Conservation (phyloP, 441 rosid genomes). For the Sinapis alba region DNA sequence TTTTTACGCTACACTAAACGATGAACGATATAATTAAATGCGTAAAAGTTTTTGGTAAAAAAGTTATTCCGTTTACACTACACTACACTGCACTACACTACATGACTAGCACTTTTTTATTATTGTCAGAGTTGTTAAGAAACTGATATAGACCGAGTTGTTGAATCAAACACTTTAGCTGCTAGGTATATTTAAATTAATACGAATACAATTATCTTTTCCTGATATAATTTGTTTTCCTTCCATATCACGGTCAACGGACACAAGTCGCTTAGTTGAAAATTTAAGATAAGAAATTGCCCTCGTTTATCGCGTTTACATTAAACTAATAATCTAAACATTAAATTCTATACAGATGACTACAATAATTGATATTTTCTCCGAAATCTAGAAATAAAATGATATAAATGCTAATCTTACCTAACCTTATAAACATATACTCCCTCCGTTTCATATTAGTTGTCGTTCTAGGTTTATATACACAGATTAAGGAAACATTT, state of each 20-base stretch:
- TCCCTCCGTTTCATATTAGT: too few species aligned
- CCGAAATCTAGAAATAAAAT: neutral
- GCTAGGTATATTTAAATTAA: neutral
- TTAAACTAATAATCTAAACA: neutral
- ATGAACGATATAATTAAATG: neutral
- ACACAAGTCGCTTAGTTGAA: neutral
- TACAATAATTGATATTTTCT: neutral
- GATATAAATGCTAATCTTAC: neutral
- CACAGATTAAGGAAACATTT: too few species aligned
- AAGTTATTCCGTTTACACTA: neutral
- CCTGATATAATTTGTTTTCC: neutral
- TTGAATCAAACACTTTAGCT: neutral
- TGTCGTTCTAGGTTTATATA: too few species aligned
- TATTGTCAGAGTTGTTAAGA: neutral
- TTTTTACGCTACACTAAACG: neutral
- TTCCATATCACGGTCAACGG: neutral
- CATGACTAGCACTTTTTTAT: neutral
- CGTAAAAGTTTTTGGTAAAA: neutral
- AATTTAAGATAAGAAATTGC: neutral
- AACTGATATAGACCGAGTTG: neutral
- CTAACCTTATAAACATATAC: neutral
- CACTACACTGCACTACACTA: neutral
- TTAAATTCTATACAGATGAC: neutral
- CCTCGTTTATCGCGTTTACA: neutral
- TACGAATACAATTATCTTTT: too few species aligned